Base-by-base conservation (phyloP, 2,329 filamentous ascomycete species). In the Leptographium wingfieldii region DNA sequence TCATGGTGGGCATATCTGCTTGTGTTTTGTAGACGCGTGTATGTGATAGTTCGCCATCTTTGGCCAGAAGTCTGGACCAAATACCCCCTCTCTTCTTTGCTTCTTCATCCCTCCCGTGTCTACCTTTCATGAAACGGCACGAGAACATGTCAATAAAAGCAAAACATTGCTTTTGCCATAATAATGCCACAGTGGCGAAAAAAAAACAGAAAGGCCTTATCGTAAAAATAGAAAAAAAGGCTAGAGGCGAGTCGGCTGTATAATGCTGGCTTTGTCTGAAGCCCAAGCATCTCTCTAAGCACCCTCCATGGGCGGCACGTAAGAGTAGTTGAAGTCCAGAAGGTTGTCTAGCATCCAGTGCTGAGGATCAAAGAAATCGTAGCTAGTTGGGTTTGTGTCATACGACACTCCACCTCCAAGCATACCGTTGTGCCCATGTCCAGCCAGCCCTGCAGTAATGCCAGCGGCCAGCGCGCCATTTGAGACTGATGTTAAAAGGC, bases 271-370 rank as follows among this genome's bases (percentile, higher is more conserved):
- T 35, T 35, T 16, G 33, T 35, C 12, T 48, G 35, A 27, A 25
- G 31, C 56, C 54, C 16, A 9, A n/a, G 46, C 22, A 22, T 27
- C 25, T 5, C 62, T 58, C 65, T 74, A 81, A 63, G 78, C 73
- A 63, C 79, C 76, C 62, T 86, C 82, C 46, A 83, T 70, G 1
- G 78, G 76, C 60, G 74, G 73, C 46, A 79, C 76, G 67, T 82
- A 86, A 31, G 60, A 59, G 12, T 86, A 91, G 64, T 88, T 89
- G 69, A 92, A 87, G 69, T 92, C 88, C 62, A 94, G 78, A 40
- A 92, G 77, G 16, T 89, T 89, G 70, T 96, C 92, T 62, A 96
- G 76, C 77, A 95, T 90, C 92, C 92, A 96, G 71, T 92, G 90
- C 67, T 96, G 80, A 1, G 92, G 90, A 72, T 96, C 91, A 68